Conservation (phyloP, 2,329 filamentous ascomycete genomes). For the Colletotrichum sp. region DNA sequence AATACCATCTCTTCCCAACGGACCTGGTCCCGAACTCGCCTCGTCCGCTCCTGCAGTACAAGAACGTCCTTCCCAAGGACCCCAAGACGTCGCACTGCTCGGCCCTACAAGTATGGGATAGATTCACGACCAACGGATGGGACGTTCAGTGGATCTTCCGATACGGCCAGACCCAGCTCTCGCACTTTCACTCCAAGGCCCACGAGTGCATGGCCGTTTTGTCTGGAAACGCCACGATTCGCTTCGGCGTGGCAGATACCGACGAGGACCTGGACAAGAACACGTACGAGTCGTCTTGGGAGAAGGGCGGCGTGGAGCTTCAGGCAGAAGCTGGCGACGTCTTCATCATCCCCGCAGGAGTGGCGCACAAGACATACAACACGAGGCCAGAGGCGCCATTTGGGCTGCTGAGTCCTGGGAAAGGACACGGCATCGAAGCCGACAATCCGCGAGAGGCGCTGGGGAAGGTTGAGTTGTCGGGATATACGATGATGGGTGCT, state of each 20-base stretch:
- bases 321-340: constrained; percentile 58
- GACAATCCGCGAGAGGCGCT: constrained; percentile 39
- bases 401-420: constrained; percentile 47
- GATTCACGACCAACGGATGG: constrained; percentile 56
- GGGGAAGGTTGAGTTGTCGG: constrained; percentile 35
- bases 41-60: constrained; percentile 59
- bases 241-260: constrained; percentile 60
- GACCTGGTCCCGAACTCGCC: constrained; percentile 56
- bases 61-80: constrained; percentile 36
- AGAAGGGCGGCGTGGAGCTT: constrained; percentile 54
- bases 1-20: constrained; percentile 47
- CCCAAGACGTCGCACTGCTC: constrained; percentile 25
- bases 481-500: constrained; percentile 49
- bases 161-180: constrained; percentile 58
- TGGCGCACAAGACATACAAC: constrained; percentile 59
- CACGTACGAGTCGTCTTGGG: constrained; percentile 42
- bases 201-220: constrained; percentile 66
- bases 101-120: constrained; percentile 41
- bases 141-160: constrained; percentile 60
- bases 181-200: constrained; percentile 61
- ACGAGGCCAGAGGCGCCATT: constrained; percentile 38
- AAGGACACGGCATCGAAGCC: constrained; percentile 38
- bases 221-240: constrained; percentile 55
- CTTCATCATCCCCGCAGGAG: constrained; percentile 62
- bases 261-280: constrained; percentile 40